Evolutionary conservation across 441 rosid species (phyloP), one percentile per base, ranked within the genome.

Genomic region (Eugenia klotzschiana): DNA sequence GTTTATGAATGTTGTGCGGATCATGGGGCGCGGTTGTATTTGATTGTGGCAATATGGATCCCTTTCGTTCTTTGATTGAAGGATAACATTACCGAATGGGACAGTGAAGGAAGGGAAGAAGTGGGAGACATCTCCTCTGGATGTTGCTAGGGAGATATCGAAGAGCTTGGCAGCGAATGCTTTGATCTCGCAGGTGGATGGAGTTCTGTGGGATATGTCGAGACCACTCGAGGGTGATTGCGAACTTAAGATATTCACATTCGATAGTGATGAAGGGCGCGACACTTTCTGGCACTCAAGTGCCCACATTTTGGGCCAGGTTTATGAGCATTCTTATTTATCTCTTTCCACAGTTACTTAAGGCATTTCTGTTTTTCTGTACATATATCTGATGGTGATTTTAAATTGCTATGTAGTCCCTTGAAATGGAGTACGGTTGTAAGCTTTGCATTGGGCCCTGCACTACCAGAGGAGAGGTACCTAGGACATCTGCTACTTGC

Each of bases 231-330:
- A 97, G 87, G 90, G 89, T 52, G 96, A 94, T 58, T 96, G 97
- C 80, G 91, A 94, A 84, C 93, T 97, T 52, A 88, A 94, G 90
- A 81, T 97, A 33, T 93, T 91, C 88, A 91, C 89, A 29, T 97
- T 94, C 64, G 98, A 96, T 29, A 88, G 85, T 4, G 98, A 95
- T 16, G 94, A 94, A 88, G 98, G 99, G 7, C 94, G 98, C 4
- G 98, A 97, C 84, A 94, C 99, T 57, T 95, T 96, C 57, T 97
- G 99, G 98, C 99, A 97, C 88, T 97, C 99, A 22, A 97, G 99
- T 79, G 98, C 99, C 26, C 99, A 97, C 89, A 94, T 97, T 87
- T 98, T 97, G 82, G 99, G 99, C 80, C 96, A 97, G 97, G 99
- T 96, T 82, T 23, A 50, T 16, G 23, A 81, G 81, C 40, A 57